Evolutionary conservation across 192 early-diverging fungal genomes (phyloP), one percentile per base, ranked within the genome.

Genomic region (Chytriomyces sp.): DNA sequence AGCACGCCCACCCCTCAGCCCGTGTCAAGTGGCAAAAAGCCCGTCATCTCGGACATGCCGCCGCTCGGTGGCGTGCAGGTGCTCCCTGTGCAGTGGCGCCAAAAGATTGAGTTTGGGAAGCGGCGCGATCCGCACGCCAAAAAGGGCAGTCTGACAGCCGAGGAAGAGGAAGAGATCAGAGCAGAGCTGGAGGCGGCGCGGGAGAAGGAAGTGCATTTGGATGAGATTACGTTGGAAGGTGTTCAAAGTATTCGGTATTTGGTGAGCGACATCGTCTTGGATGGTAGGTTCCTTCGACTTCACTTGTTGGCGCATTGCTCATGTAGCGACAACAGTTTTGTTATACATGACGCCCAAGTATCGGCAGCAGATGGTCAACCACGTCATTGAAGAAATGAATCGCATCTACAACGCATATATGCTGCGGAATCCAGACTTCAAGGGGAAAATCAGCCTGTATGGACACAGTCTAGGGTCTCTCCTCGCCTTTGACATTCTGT

Each of bases 311-410:
- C 64, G 26, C 38, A 64, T 53, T 34, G 22, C 39, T 34, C 33
- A 14, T 8, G 17, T 68, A 5, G 0, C 34, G 8, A 25, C n/a
- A 10, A 12, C 41, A 77, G 90, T 94, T 3, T 79, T 92, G 6
- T 76, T 93, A 26, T 95, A 95, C 44, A 94, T 93, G 92, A 92
- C 91, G 2, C 93, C 92, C 3, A 85, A 77, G 73, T 93, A 91
- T 62, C 85, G 91, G 33, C 89, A 92, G 68, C 80, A 92, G 65
- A 93, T 95, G 92, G 86, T 93, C 55, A 80, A 81, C 12, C 86
- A 90, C 55, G 89, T 95, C 36, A 85, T 91, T 10, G 77, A 81
- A 6, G 93, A 95, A 77, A 75, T 91, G 49, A 95, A 93, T 72
- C 69, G 86, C 30, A 89, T 95, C 0, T 95, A 94, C 74, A 37